phyloP scores from a whole-genome alignment of 2,329 filamentous ascomycete species.

The Akanthomyces muscarius region DNA sequence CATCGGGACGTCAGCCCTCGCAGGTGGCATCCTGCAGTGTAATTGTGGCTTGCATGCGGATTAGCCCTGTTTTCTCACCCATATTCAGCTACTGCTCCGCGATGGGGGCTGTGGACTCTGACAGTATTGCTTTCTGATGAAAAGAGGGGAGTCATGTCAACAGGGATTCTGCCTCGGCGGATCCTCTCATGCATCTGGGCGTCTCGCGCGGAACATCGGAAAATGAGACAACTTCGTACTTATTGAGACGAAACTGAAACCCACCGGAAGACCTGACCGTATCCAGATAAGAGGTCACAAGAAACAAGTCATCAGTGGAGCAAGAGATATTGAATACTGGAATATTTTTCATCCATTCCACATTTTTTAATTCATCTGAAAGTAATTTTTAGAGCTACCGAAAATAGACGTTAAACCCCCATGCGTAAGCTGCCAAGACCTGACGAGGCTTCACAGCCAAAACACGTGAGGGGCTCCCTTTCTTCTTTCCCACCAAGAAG shows the following conservation, averaged over 20 bases:
- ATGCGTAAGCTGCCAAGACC: background rate
- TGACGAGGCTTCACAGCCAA: background rate
- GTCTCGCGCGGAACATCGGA: background rate
- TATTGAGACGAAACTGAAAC: background rate
- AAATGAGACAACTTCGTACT: background rate
- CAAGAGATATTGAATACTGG: background rate
- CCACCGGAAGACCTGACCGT: too few species aligned
- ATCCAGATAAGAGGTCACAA: background rate
- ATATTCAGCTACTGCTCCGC: background rate
- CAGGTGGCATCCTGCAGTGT: slow-evolving; percentile 1
- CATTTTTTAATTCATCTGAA: slow-evolving; percentile 13
- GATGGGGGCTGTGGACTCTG: background rate
- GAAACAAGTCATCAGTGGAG: background rate
- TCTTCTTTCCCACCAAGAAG: slow-evolving; percentile 19
- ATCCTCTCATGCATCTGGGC: background rate
- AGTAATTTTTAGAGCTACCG: slow-evolving; percentile 16
- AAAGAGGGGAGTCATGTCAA: background rate
- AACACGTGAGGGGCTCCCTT: slow-evolving; percentile 6
- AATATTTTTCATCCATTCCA: slow-evolving; percentile 8
- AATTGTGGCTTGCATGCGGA: slow-evolving; percentile 8
- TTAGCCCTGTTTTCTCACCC: background rate
- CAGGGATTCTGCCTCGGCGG: background rate
- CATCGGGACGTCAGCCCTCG: background rate
- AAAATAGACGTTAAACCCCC: slow-evolving; percentile 17
- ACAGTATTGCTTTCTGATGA: background rate